Percentiles rank a stretch among this genome's conserved stretches.
phyloP scores from a whole-genome alignment of 371 early-diverging fungal species.

The Batrachochytrium dendrobatidis region DNA sequence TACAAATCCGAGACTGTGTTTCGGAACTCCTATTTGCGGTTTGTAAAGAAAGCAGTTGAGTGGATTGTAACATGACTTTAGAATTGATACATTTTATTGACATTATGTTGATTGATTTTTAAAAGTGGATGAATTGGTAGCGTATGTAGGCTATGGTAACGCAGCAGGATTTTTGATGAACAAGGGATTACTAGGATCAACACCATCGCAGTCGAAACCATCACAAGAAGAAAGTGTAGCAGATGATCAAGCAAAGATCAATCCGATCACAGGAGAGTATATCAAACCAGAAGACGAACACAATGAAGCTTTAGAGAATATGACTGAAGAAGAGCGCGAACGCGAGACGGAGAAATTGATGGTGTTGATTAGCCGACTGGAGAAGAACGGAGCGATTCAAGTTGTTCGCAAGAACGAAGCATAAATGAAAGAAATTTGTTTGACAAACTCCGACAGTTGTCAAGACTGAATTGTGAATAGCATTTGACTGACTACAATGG shows the following conservation, averaged over 20 bases:
- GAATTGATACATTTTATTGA: not conserved
- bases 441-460: too few relatives aligned
- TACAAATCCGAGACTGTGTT: constrained; percentile 56
- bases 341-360: constrained; percentile 85
- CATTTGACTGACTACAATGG: not conserved
- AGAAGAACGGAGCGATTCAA: constrained; percentile 81
- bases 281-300: constrained; percentile 38
- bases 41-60: constrained; percentile 71
- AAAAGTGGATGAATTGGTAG: constrained; percentile 59
- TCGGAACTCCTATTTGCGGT: constrained; percentile 67
- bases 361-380: constrained; percentile 85
- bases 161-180: constrained; percentile 75
- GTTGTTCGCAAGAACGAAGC: constrained; percentile 19
- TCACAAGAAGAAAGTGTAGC: not conserved
- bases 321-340: constrained; percentile 96
- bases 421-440: too few relatives aligned
- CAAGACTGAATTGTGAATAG: not conserved
- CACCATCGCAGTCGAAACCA: constrained; percentile 18
- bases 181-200: constrained; percentile 38
- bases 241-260: constrained; percentile 37
- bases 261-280: constrained; percentile 70
- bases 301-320: constrained; percentile 48
- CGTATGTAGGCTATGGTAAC: constrained; percentile 85
- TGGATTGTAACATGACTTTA: not conserved
- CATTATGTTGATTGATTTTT: not conserved